Evolutionary conservation across 2,329 filamentous ascomycete genomes (phyloP).

Genomic region (Hypoxylon sp.): DNA sequence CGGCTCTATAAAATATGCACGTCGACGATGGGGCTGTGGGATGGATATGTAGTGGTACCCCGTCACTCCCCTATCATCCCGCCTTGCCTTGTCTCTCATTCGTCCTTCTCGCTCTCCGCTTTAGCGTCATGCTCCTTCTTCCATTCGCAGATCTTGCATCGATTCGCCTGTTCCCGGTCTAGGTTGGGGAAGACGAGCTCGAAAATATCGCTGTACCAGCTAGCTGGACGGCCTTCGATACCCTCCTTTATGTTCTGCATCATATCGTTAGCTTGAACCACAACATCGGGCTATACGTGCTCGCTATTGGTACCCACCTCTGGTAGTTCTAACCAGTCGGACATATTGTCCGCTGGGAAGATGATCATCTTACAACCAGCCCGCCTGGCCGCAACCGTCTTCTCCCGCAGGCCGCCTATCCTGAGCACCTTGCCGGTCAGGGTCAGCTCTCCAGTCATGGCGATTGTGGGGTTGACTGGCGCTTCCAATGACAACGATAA

Average conservation of each 20-base stretch:
- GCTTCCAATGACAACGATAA: constrained; percentile 84
- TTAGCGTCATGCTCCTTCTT: constrained; percentile 58
- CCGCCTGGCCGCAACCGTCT: constrained; percentile 92
- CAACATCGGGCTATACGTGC: constrained; percentile 16
- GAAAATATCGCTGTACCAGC: constrained; percentile 95
- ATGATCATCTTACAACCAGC: constrained; percentile 93
- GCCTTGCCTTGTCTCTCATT: constrained; percentile 38
- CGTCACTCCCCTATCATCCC: constrained; percentile 20
- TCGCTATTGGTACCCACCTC: constrained; percentile 71
- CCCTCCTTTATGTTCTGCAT: constrained; percentile 95
- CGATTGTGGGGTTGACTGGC: constrained; percentile 82
- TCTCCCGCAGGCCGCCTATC: constrained; percentile 93
- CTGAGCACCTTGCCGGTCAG: constrained; percentile 95
- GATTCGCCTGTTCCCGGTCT: constrained; percentile 76
- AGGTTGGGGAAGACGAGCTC: constrained; percentile 86
- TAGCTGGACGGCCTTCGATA: constrained; percentile 88
- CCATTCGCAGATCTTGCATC: constrained; percentile 70
- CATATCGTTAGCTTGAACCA: constrained; percentile 36
- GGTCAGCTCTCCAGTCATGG: constrained; percentile 98
- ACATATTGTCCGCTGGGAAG: constrained; percentile 94
- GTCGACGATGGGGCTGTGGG: constrained; percentile 34
- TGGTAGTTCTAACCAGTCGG: constrained; percentile 96
- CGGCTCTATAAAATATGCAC: constrained; percentile 41
- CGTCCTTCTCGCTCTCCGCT: constrained; percentile 50
- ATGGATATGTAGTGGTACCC: constrained; percentile 21